phyloP scores from a whole-genome alignment of 1,284 basidiomycete genomes.

The Xerocomus cyaneibrunnescens region DNA sequence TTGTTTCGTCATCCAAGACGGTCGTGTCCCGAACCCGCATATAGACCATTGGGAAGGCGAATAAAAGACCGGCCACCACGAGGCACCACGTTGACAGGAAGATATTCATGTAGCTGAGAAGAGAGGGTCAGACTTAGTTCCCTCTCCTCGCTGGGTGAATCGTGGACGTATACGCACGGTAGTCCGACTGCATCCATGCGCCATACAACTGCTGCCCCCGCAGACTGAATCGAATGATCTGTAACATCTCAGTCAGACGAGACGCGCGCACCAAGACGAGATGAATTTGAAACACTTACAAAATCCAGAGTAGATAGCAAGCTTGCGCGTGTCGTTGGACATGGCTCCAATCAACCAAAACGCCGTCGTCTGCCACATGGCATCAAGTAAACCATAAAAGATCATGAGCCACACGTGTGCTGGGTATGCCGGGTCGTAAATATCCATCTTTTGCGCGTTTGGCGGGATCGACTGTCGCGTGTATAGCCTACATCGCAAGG shows the following conservation, averaged over 20 bases:
- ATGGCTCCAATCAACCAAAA: conserved; percentile 47
- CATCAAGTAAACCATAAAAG: conserved; percentile 42
- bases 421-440: conserved; percentile 33
- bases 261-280: too few relatives aligned
- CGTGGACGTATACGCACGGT: too few relatives aligned
- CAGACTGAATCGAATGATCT: conserved; percentile 42
- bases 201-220: conserved; percentile 40
- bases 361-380: conserved; percentile 46
- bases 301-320: conserved; percentile 45
- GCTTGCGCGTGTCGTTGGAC: conserved; percentile 40
- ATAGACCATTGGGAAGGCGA: conserved; percentile 39
- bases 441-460: conserved; percentile 26
- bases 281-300: conserved; percentile 31
- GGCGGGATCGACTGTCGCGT: too few relatives aligned
- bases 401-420: conserved; percentile 41
- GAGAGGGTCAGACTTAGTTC: too few relatives aligned
- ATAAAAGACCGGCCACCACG: conserved; percentile 34
- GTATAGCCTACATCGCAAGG: conserved; percentile 27
- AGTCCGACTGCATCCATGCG: conserved; percentile 34
- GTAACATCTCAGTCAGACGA: too few relatives aligned
- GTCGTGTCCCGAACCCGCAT: conserved; percentile 36
- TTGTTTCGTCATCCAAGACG: too few relatives aligned
- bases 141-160: too few relatives aligned
- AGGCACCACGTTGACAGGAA: conserved; percentile 39
- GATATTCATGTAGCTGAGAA: conserved; percentile 41